Conservation (phyloP, 2,329 filamentous ascomycete genomes). For the Periconia digitata region DNA sequence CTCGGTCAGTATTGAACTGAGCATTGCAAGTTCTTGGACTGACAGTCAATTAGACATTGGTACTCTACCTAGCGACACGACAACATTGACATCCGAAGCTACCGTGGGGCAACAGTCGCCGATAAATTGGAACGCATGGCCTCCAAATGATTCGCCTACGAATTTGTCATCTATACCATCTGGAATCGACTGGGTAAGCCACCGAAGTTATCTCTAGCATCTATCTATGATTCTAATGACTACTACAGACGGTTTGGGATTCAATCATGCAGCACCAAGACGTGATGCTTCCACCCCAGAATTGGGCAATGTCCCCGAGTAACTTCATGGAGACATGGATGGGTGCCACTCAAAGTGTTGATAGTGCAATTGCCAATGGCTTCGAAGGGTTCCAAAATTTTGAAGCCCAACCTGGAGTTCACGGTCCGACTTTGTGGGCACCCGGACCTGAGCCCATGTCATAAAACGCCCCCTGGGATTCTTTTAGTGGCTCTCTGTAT, state of each 20-base stretch:
- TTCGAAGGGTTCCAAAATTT: constrained; percentile 5
- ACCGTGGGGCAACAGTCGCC: constrained; percentile 9
- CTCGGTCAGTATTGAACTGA: neutral
- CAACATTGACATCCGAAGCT: constrained; percentile 14
- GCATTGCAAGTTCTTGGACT: too few relatives aligned
- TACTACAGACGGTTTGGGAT: constrained; percentile 14
- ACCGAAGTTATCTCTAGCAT: neutral
- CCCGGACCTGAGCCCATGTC: neutral
- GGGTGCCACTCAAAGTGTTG: constrained; percentile 8
- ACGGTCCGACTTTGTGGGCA: constrained; percentile 4
- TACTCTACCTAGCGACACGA: neutral
- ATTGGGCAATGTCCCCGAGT: constrained; percentile 7
- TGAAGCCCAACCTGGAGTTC: constrained; percentile 4
- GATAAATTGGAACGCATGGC: constrained; percentile 15
- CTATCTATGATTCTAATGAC: neutral
- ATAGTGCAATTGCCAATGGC: constrained; percentile 9
- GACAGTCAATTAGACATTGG: constrained; percentile 6
- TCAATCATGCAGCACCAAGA: constrained; percentile 16
- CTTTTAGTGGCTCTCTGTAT: too few relatives aligned
- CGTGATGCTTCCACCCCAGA: constrained; percentile 14
- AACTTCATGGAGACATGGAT: constrained; percentile 16
- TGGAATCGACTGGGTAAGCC: constrained; percentile 22
- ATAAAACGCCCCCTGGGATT: neutral
- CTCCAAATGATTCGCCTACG: constrained; percentile 2
- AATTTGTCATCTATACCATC: constrained; percentile 16